Evolutionary conservation across 2,329 filamentous ascomycete genomes (phyloP).

Genomic region (Parastagonospora avenae): DNA sequence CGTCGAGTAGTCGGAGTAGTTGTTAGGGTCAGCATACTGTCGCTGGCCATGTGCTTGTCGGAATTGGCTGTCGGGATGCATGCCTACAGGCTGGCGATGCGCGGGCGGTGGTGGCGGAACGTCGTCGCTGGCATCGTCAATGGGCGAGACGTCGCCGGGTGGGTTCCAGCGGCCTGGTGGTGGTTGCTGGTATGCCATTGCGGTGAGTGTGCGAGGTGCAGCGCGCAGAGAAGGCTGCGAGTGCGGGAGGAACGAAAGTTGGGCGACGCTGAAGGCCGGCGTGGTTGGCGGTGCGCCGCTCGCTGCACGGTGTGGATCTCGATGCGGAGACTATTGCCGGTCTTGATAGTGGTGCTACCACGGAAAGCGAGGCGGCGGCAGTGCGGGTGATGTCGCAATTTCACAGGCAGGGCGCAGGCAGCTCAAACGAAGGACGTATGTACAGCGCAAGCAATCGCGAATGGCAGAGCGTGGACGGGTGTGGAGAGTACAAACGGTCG

Average conservation of each 20-base stretch:
- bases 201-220: constrained; percentile 1
- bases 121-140: constrained; percentile 25
- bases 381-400: not conserved
- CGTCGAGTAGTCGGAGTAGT: constrained; percentile 42
- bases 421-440: not conserved
- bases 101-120: constrained; percentile 42
- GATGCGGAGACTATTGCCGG: constrained; percentile 8
- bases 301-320: constrained; percentile 12
- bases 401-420: not conserved
- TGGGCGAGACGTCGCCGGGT: constrained; percentile 22
- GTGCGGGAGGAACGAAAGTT: constrained; percentile 6
- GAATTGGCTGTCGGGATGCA: constrained; percentile 27
- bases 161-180: constrained; percentile 28
- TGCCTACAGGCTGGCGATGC: constrained; percentile 37
- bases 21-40: constrained; percentile 32
- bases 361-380: constrained; percentile 1
- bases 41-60: constrained; percentile 27
- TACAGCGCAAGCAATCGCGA: not conserved
- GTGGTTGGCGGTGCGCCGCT: constrained; percentile 14
- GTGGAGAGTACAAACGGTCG: not conserved
- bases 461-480: not conserved
- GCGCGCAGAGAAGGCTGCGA: constrained; percentile 10
- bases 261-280: constrained; percentile 6
- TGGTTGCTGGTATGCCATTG: constrained; percentile 30
- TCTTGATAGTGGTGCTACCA: constrained; percentile 1